phyloP scores from a whole-genome alignment of 805 yeast genomes.

The Yamadazyma insecticola region DNA sequence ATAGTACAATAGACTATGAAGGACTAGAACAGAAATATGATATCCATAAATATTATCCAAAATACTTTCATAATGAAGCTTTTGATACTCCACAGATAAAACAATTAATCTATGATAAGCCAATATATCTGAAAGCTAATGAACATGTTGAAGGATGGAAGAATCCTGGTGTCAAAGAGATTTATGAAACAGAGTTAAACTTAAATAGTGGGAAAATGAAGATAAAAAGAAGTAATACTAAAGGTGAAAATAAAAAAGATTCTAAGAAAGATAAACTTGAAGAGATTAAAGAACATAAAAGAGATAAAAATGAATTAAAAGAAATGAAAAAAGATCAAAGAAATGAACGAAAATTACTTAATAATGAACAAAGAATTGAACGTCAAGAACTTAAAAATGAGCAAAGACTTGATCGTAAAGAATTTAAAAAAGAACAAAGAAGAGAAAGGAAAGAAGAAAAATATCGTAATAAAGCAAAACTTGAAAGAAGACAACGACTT shows the following conservation, averaged over 20 bases:
- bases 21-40: constrained; percentile 28
- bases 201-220: constrained; percentile 10
- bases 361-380: constrained; percentile 2
- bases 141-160: constrained; percentile 18
- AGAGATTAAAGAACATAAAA: constrained; percentile 5
- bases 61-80: constrained; percentile 33
- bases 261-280: constrained; percentile 5
- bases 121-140: constrained; percentile 37
- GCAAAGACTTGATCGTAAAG: constrained; percentile 5
- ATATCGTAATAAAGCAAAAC: constrained; percentile 5
- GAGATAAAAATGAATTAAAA: constrained; percentile 8
- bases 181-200: constrained; percentile 14
- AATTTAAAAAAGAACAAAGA: constrained; percentile 1
- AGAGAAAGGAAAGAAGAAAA: constrained; percentile 2
- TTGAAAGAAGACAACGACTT: constrained; percentile 4
- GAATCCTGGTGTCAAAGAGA: constrained; percentile 13
- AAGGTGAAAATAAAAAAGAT: constrained; percentile 5
- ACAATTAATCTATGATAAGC: constrained; percentile 30
- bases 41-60: constrained; percentile 36
- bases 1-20: constrained; percentile 28
- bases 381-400: constrained; percentile 5
- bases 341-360: neutral
- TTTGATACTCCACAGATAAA: constrained; percentile 33
- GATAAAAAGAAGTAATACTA: constrained; percentile 4
- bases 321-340: constrained; percentile 1